Base-by-base conservation (phyloP, 139 green algal genomes). In the Pleodorina starrii region DNA sequence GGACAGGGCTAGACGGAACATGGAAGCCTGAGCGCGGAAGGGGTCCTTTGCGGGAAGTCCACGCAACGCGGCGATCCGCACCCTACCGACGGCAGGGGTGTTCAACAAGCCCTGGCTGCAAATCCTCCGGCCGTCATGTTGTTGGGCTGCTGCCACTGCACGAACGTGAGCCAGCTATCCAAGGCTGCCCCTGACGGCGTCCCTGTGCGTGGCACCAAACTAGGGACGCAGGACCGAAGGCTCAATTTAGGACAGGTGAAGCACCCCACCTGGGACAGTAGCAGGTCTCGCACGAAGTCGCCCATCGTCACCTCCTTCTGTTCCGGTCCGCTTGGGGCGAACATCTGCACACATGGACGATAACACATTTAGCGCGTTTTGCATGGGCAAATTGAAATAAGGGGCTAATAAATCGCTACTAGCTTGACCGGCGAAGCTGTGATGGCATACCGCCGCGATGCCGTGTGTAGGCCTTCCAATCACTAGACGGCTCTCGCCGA, bases 221-320 rank as follows among this genome's bases (percentile, higher is more conserved):
- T 88, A 71, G 25, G 60, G 66, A 32, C 66, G 66, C 66, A 42
- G 73, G 66, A 71, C 60, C 44, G 43, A 4, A n/a, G 43, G 82
- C 63, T 79, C 82, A 88, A 60, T 79, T 21, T 25, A 6, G 44
- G 44, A 51, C 63, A 3, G 27, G 66, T 12, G 25, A 4, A 14
- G 42, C 21, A 36, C 1, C 95, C 36, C 69, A 98, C 96, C 95
- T 99, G 97, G 16, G 97, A 96, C 2, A 99, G 90, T 40, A 99
- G 92, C 35, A 99, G 89, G 90, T 99, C 97, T 3, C 97, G 86
- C 2, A 97, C 92, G 91, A 95, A 99, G 1, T 94, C 94, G 0
- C 97, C 97, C 68, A 99, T 96, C 1, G 96, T 98, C 59, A 98
- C 93, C 0, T 80, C 89, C 44, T 93, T 94, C 35, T 95, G 94